A percentile compares a stretch with the other conserved stretches of the same genome.
phyloP scores from a whole-genome alignment of 202 grass and related monocot genomes.

The Schoenoplectus tabernaemontani region DNA sequence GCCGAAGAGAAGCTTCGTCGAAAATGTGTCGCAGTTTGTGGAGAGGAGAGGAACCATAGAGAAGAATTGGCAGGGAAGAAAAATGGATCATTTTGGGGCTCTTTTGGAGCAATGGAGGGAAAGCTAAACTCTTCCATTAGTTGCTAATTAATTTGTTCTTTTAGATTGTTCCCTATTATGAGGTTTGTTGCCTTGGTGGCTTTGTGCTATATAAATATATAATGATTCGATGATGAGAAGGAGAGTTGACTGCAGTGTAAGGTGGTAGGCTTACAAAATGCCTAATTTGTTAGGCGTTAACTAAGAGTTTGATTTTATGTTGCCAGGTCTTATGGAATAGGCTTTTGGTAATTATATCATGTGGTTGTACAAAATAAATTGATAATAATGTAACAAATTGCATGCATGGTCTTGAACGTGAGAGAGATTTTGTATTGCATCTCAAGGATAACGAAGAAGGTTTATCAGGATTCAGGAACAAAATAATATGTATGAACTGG shows the following conservation, averaged over 20 bases:
- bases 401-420: not conserved
- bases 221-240: not conserved
- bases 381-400: no score
- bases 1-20: slow-evolving; percentile 23
- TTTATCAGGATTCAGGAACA: no score
- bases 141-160: not conserved
- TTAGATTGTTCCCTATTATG: not conserved
- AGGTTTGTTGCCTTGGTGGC: slow-evolving; percentile 5
- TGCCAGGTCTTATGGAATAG: not conserved
- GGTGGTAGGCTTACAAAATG: slow-evolving; percentile 8
- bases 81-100: slow-evolving; percentile 10
- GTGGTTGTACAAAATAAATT: not conserved
- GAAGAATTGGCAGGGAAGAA: not conserved
- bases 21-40: slow-evolving; percentile 8
- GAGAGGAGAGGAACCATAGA: slow-evolving; percentile 13
- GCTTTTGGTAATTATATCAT: not conserved
- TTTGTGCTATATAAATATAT: slow-evolving; percentile 18
- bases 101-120: slow-evolving; percentile 13
- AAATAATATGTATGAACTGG: not conserved
- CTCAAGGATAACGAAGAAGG: not conserved
- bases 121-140: slow-evolving; percentile 21
- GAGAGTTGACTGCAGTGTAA: slow-evolving; percentile 17
- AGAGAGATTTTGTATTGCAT: not conserved
- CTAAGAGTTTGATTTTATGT: not conserved
- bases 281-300: slow-evolving; percentile 2